These are phyloP conservation scores for Coemansia asiatica DNA, from an alignment of 192 early-diverging fungal genomes.

Conservation along the genomic window DNA sequence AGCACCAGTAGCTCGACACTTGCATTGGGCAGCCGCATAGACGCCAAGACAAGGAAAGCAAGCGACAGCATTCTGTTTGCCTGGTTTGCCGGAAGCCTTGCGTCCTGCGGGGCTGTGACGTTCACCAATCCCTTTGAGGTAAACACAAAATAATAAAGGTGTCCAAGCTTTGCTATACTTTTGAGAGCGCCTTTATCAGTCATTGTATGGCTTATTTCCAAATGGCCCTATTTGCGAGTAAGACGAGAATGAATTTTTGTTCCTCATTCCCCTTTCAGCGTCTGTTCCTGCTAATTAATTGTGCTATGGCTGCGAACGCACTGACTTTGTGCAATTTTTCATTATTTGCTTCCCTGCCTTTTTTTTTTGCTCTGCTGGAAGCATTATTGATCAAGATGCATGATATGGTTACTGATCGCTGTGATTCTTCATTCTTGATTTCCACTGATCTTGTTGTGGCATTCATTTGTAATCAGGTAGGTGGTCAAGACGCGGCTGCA, in stretches of 20 bases:
- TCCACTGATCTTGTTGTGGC: background rate
- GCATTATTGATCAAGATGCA: background rate
- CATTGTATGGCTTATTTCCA: no score
- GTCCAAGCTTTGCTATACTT: background rate
- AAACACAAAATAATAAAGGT: conserved; percentile 1
- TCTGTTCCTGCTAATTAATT: background rate
- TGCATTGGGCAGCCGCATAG: conserved; percentile 5
- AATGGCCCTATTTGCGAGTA: no score
- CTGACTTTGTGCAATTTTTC: background rate
- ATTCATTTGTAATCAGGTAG: conserved; percentile 31
- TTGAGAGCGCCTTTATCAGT: no score
- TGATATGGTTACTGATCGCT: background rate
- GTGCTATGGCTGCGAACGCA: background rate
- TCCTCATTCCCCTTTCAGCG: no score
- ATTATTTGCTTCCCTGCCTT: background rate
- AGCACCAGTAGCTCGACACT: background rate
- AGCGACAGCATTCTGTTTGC: conserved; percentile 30
- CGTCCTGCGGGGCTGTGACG: conserved; percentile 89
- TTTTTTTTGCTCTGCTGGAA: background rate
- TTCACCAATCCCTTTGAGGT: conserved; percentile 97
- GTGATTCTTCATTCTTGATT: no score
- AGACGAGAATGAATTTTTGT: no score
- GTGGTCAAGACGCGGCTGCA: conserved; percentile 93
- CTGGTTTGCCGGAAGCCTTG: conserved; percentile 78
- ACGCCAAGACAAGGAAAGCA: background rate